These are phyloP conservation scores for Gigaspora rosea DNA, from an alignment of 192 early-diverging fungal species.

Conservation along the genomic window DNA sequence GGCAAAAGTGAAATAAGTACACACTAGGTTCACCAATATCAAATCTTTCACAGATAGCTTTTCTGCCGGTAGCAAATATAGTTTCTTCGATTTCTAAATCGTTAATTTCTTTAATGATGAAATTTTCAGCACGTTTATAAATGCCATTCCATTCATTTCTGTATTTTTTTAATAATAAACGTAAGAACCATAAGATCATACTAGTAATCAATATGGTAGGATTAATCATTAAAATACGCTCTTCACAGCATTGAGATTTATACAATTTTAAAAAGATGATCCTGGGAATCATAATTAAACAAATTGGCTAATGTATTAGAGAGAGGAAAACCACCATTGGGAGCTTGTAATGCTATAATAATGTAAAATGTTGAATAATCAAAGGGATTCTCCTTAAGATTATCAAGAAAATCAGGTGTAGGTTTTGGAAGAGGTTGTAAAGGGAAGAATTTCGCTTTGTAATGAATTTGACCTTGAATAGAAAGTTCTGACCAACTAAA, in stretches of 20 bases:
- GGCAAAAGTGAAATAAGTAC: not conserved
- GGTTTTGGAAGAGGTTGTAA: constrained; percentile 1
- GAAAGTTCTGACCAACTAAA: constrained; percentile 33
- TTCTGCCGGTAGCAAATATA: constrained; percentile 3
- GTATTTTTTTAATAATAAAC: constrained; percentile 16
- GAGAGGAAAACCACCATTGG: constrained; percentile 27
- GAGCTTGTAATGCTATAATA: constrained; percentile 12
- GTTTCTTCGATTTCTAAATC: constrained; percentile 29
- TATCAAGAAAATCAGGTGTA: constrained; percentile 29
- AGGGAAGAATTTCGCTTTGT: constrained; percentile 43
- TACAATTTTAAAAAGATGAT: not conserved
- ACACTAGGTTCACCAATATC: not conserved
- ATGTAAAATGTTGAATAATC: constrained; percentile 3
- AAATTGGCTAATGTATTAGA: constrained; percentile 13
- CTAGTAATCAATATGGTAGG: constrained; percentile 10
- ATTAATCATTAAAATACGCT: not conserved
- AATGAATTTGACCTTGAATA: constrained; percentile 44
- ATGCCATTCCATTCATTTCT: constrained; percentile 1
- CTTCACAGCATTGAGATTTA: not conserved
- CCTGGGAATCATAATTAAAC: not conserved
- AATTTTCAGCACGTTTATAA: constrained; percentile 25
- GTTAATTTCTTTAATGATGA: constrained; percentile 8
- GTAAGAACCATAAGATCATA: not conserved
- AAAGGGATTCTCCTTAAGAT: constrained; percentile 33
- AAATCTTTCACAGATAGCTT: constrained; percentile 8